These are phyloP conservation scores for Thermoascus crustaceus DNA, from an alignment of 2,329 filamentous ascomycete genomes.

Conservation along the genomic window DNA sequence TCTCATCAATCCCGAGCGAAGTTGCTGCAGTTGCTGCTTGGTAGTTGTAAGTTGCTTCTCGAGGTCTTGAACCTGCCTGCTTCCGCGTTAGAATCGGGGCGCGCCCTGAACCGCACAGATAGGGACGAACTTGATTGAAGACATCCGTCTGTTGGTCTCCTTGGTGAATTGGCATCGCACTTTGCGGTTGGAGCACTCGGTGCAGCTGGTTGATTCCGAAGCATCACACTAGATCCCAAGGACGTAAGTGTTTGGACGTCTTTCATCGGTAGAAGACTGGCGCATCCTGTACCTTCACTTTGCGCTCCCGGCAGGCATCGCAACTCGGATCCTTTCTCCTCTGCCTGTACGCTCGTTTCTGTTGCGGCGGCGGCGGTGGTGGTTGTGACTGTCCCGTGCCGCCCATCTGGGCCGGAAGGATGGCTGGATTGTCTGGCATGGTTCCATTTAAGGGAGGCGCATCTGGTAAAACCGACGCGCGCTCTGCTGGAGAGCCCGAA, in stretches of 20 bases:
- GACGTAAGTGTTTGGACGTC: conserved; percentile 2
- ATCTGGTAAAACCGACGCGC: conserved; percentile 27
- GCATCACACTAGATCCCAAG: conserved; percentile 64
- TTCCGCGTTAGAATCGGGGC: conserved; percentile 6
- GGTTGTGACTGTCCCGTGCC: conserved; percentile 47
- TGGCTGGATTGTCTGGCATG: conserved; percentile 27
- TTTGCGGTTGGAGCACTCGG: conserved; percentile 91
- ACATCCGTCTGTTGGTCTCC: conserved; percentile 97
- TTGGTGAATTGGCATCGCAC: conserved; percentile 99
- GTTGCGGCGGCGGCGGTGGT: conserved; percentile 59
- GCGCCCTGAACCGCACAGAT: conserved; percentile 1
- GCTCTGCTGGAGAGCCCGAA: conserved; percentile 33
- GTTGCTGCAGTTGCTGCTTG: conserved; percentile 67
- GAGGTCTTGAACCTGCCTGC: conserved; percentile 79
- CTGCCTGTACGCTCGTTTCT: conserved; percentile 92
- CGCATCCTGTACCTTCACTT: conserved; percentile 48
- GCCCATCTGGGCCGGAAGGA: conserved; percentile 22
- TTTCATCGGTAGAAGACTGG: not conserved
- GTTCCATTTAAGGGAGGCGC: conserved; percentile 30
- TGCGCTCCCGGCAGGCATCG: conserved; percentile 84
- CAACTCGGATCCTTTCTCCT: conserved; percentile 94
- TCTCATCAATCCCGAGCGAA: conserved; percentile 56
- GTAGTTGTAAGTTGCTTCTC: conserved; percentile 81
- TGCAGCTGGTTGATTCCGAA: conserved; percentile 91
- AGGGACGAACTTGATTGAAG: conserved; percentile 72